Base-by-base conservation (phyloP, 768 basidiomycete species). In the Agrocybe chaxingu region DNA sequence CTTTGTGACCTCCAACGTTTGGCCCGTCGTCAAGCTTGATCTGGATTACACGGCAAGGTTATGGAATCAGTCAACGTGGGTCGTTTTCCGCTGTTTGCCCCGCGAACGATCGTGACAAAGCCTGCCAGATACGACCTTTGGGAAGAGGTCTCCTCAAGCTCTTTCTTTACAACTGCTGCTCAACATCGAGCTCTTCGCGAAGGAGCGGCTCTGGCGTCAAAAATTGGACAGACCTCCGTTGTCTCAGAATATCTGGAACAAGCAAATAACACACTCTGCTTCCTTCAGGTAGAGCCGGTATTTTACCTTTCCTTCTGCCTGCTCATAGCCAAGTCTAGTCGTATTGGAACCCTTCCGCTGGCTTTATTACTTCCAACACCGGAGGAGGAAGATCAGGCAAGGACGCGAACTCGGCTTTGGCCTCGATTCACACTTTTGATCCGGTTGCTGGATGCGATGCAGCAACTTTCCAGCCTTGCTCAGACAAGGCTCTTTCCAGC, bases 91-190 rank as follows among this genome's bases (percentile, higher is more conserved):
- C 86, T 88, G 75, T 85, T 47, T 9, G 61, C 39, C 13, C n/a
- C 24, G 24, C 3, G 24, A 24, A 24, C 24, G 24, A 24, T 24
- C 24, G 24, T 24, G 24, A 24, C 24, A 24, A 24, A 24, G 3
- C 24, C 24, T 24, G 24, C 24, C 24, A 84, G 82, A 3, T 87
- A 83, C 60, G 87, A 90, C 62, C 71, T 89, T 0, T 89, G 87
- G 86, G 86, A 89, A 62, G 86, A 89, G 64, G 66, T 89, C 29
- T 61, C 70, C 3, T 85, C 85, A 0, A 80, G 81, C 13, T 89
- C 87, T 3, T 93, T 89, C 75, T 92, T 89, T 64, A 92, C 91
- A 4, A 80, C 86, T 0, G 84, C 85, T 2, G 82, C 85, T 0
- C 90, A 91, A 57, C 87, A 90, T 60, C 81, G 83, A 29, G 76